Percentiles rank a stretch among this genome's conserved stretches.
These are phyloP conservation scores for Lasiodiplodia sp. DNA, from an alignment of 2,329 filamentous ascomycete genomes.

Conservation along the genomic window DNA sequence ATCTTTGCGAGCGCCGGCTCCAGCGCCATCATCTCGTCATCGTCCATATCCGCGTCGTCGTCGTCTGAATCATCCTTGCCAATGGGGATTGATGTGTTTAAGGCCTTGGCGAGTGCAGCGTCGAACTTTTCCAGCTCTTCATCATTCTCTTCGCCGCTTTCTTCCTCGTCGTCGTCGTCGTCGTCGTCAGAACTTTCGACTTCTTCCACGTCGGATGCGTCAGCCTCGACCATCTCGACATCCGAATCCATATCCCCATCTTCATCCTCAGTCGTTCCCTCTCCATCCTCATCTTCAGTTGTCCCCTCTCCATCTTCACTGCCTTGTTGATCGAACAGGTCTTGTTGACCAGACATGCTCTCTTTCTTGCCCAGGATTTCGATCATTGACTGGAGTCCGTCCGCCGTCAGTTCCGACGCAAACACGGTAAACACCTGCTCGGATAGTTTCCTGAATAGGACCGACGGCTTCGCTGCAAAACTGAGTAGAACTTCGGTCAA, in stretches of 20 bases:
- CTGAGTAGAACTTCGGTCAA: conserved; percentile 90
- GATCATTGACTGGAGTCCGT: conserved; percentile 71
- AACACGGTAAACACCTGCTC: conserved; percentile 89
- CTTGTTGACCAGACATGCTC: conserved; percentile 81
- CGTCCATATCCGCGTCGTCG: conserved; percentile 82
- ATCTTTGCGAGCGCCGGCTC: conserved; percentile 85
- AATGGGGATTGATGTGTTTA: conserved; percentile 69
- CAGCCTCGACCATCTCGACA: conserved; percentile 53
- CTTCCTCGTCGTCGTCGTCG: conserved; percentile 36
- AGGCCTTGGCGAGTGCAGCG: conserved; percentile 76
- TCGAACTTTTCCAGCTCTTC: conserved; percentile 70
- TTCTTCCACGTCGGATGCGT: conserved; percentile 36
- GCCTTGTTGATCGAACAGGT: conserved; percentile 75
- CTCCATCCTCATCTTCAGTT: too few species aligned
- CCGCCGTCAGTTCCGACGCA: conserved; percentile 73
- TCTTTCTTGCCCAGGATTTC: conserved; percentile 81
- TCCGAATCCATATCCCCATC: conserved; percentile 52
- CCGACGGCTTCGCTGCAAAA: conserved; percentile 84
- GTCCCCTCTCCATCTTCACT: conserved; percentile 51
- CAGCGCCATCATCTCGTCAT: conserved; percentile 92
- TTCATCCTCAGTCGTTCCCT: conserved; percentile 49
- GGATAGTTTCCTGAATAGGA: conserved; percentile 83
- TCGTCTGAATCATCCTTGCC: conserved; percentile 66
- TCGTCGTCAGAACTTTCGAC: conserved; percentile 37
- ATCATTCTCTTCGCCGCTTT: conserved; percentile 49